Percentiles rank a stretch among this genome's conserved stretches.
These are phyloP conservation scores for Neurospora hispaniola DNA, from an alignment of 495 filamentous ascomycete species.

Conservation along the genomic window DNA sequence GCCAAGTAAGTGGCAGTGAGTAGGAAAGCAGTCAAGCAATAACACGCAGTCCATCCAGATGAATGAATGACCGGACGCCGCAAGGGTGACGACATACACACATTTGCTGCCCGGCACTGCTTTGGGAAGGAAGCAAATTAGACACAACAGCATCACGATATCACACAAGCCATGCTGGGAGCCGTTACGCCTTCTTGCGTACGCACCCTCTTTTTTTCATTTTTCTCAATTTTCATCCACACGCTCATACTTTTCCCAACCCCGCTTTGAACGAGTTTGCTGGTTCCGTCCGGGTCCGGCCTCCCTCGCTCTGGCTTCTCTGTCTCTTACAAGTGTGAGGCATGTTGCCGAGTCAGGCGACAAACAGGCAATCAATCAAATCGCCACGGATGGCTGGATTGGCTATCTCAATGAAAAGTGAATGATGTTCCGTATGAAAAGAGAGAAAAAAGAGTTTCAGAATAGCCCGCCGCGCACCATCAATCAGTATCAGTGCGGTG, in stretches of 20 bases:
- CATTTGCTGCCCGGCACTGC: neutral
- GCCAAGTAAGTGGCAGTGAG: neutral
- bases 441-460: neutral
- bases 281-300: neutral
- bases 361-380: neutral
- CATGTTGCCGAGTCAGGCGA: neutral
- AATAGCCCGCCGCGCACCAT: neutral
- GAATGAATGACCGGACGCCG: neutral
- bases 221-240: neutral
- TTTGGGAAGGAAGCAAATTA: constrained; percentile 2
- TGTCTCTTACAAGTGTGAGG: neutral
- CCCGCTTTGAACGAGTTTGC: neutral
- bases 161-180: constrained; percentile 13
- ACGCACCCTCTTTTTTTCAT: neutral
- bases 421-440: neutral
- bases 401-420: neutral
- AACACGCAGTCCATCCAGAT: neutral
- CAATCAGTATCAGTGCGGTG: neutral
- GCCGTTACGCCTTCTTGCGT: constrained; percentile 4
- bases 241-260: neutral
- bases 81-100: neutral
- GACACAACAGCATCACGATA: constrained; percentile 11
- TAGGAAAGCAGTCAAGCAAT: constrained; percentile 3
- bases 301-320: neutral
- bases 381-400: neutral